Percentiles rank a stretch among this genome's conserved stretches.
phyloP scores from a whole-genome alignment of 306 rosid species.

The Quercus cerris region DNA sequence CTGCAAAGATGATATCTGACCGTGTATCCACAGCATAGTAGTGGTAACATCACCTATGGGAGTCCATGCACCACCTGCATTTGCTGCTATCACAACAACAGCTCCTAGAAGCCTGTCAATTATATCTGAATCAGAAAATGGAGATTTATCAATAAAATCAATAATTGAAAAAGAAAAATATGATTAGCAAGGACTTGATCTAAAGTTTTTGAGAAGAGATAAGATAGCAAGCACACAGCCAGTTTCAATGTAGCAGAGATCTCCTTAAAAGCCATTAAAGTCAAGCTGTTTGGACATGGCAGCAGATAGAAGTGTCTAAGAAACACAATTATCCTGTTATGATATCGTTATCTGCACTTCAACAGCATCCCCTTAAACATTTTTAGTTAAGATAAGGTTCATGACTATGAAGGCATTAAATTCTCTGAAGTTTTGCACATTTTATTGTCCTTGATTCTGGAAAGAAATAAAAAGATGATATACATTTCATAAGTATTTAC shows the following conservation, averaged over 20 bases:
- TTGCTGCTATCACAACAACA: constrained; percentile 94
- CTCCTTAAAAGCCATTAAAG: background rate
- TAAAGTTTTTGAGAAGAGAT: background rate
- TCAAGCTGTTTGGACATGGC: background rate
- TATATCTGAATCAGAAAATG: constrained; percentile 24
- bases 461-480: background rate
- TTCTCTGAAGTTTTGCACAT: background rate
- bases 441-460: background rate
- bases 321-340: background rate
- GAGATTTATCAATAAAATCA: background rate
- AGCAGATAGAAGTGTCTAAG: background rate
- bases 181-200: background rate
- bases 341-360: background rate
- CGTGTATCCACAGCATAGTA: constrained; percentile 97
- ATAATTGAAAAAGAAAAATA: background rate
- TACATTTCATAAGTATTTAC: too few relatives aligned
- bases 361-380: background rate
- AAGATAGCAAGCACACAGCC: background rate
- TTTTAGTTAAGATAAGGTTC: background rate
- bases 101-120: constrained; percentile 89
- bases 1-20: constrained; percentile 76
- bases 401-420: background rate
- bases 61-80: constrained; percentile 99
- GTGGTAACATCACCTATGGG: constrained; percentile 98
- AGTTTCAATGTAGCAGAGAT: background rate